These are phyloP conservation scores for Tetrapisispora fleetii DNA, from an alignment of 805 yeast species.

Conservation along the genomic window DNA sequence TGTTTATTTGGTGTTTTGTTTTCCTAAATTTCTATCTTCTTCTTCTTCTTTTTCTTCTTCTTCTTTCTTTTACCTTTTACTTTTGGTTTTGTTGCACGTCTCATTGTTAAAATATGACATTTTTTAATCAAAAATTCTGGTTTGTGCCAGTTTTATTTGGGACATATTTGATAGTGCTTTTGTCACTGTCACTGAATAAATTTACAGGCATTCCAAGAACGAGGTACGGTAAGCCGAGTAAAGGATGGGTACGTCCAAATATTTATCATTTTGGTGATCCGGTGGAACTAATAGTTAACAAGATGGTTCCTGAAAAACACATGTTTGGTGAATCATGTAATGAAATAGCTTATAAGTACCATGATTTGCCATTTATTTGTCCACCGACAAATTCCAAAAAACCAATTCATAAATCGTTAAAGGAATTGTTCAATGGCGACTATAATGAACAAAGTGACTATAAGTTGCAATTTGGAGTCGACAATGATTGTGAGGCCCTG, in stretches of 20 bases:
- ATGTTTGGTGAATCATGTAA: background rate
- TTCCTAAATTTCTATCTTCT: too few species aligned
- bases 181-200: background rate
- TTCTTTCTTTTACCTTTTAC: too few species aligned
- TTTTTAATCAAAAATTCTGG: slow-evolving; percentile 1
- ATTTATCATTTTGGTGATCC: slow-evolving; percentile 42
- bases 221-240: background rate
- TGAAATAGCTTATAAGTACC: slow-evolving; percentile 49
- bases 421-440: slow-evolving; percentile 75
- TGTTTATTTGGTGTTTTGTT: too few species aligned
- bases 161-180: background rate
- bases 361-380: slow-evolving; percentile 73
- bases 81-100: background rate
- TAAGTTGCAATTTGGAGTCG: slow-evolving; percentile 51
- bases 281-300: slow-evolving; percentile 64
- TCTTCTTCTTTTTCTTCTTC: too few species aligned
- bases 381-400: slow-evolving; percentile 47
- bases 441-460: slow-evolving; percentile 69
- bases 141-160: background rate
- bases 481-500: slow-evolving; percentile 51
- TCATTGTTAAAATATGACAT: background rate
- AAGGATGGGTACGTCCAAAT: slow-evolving; percentile 26
- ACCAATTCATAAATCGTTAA: slow-evolving; percentile 58
- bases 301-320: slow-evolving; percentile 45
- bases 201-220: slow-evolving; percentile 1